A percentile compares a stretch with the other conserved stretches of the same genome.
These are phyloP conservation scores for Aethionema arabicum DNA, from an alignment of 345 rosid species.

Conservation along the genomic window DNA sequence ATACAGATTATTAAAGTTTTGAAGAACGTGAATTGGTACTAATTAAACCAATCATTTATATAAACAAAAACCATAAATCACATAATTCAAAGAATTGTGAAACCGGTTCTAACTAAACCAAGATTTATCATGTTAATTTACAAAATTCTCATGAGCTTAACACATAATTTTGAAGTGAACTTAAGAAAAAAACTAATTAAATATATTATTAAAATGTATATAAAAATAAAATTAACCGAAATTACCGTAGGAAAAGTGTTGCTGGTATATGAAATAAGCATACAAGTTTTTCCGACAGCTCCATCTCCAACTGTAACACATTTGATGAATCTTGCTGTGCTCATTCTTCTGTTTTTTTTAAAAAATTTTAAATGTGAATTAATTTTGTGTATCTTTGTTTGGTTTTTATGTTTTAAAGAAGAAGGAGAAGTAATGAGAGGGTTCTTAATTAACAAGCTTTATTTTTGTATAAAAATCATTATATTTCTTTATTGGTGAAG, in stretches of 20 bases:
- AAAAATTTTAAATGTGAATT: neutral
- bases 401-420: slow-evolving; percentile 17
- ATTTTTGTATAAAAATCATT: slow-evolving; percentile 28
- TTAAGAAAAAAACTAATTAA: too few relatives aligned
- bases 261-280: slow-evolving; percentile 82
- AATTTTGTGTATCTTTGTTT: slow-evolving; percentile 19
- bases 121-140: too few relatives aligned
- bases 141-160: too few relatives aligned
- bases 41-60: too few relatives aligned
- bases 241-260: slow-evolving; percentile 73
- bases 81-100: too few relatives aligned
- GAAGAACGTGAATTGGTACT: too few relatives aligned
- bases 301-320: slow-evolving; percentile 88
- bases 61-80: too few relatives aligned
- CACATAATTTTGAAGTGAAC: too few relatives aligned
- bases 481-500: slow-evolving; percentile 34
- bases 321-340: slow-evolving; percentile 71
- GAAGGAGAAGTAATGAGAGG: slow-evolving; percentile 25
- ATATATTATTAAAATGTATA: neutral
- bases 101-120: too few relatives aligned
- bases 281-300: slow-evolving; percentile 81
- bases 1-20: too few relatives aligned
- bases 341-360: slow-evolving; percentile 41
- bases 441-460: slow-evolving; percentile 26
- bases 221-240: neutral